Base-by-base conservation (phyloP, 1,284 basidiomycete genomes). In the Phaffia rhodozyma region DNA sequence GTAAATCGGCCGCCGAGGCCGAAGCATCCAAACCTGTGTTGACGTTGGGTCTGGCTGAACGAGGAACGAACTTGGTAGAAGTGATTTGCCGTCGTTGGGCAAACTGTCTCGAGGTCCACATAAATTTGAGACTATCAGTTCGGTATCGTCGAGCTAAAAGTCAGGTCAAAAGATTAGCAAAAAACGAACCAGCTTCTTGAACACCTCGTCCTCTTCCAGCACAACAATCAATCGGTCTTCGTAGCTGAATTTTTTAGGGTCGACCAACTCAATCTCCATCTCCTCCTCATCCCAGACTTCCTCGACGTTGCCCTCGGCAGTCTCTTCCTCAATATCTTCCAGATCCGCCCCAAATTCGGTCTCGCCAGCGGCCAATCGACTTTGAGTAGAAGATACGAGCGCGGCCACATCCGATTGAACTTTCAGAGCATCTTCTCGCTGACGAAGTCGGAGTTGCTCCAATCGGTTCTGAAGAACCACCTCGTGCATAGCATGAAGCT, bases 391-490 rank as follows among this genome's bases (percentile, higher is more conserved):
- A 56, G 23, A 49, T 30, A 65, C 63, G 54, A 60, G 63, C 23
- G 87, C 88, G 49, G 93, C 81, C 27, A 98, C 79, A 73, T 97
- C 93, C 72, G 90, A 86, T 72, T 96, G 89, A 0, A 92, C 91
- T 70, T 87, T 86, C 55, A 90, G 76, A 1, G 94, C 96, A 73
- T 97, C 93, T 70, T 97, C 91, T 61, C 94, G 83, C 75, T 99
- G 96, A 62, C 86, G 84, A 73, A 92, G 92, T 67, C 93, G 87
- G 62, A 98, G 83, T 71, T 97, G 91, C 71, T 97, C 94, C 23
- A 98, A 79, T 53, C 96, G 84, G 73, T 98, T 98, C 63, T 89
- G 85, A 54, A 98, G 86, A 5, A 98, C 92, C 29, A 94, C 86
- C 77, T 97, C 92, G 74, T 99, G 96, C 66, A 97, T 81, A 66